Evolutionary conservation across 768 basidiomycete species (phyloP), one percentile per base, ranked within the genome.

Genomic region (Erythrobasidium yunnanense): DNA sequence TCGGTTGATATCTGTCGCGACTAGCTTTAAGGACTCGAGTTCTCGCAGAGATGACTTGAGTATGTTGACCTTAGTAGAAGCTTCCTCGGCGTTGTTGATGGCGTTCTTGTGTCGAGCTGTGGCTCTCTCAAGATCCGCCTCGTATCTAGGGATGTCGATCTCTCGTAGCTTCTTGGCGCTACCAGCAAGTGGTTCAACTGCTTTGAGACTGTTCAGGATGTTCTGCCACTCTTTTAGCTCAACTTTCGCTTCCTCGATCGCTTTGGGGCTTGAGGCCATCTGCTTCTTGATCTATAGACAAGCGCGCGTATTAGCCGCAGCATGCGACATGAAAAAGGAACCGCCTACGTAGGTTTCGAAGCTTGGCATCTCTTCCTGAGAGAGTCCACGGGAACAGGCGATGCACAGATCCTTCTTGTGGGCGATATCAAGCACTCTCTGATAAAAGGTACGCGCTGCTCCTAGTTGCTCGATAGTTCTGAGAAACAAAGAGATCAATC

Each of bases 381-480:
- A 77, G 73, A 96, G 77, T 38, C 78, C 79, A 1, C 91, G 82
- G 70, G 84, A 83, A 73, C 93, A 97, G 6, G 84, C 84, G 11
- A 82, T 78, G 72, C 93, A 99, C 0, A 79, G 75, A 72, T 86
- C 84, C 68, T 85, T 82, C 54, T 79, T 77, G 73, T 82, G 82
- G 33, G 86, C 88, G 0, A 76, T 74, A 17, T 78, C 76, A 42
- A 89, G 78, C 30, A 92, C 34, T 81, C 78, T 27, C 75, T 76
- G 15, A 77, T 76, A 75, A 75, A 78, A 57, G 75, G 79, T n/a
- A 1, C 38, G 46, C 22, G 73, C 54, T 15, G 68, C 67, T 4
- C 70, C 58, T 17, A 70, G 62, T 30, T 65, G 49, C 13, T 68
- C 65, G 27, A 71, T 55, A 8, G 70, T 57, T 18, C 74, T 74